Percentiles rank a stretch among this genome's conserved stretches.
These are phyloP conservation scores for Hordeum marinum DNA, from an alignment of 176 grass and related monocot genomes.

Conservation along the genomic window DNA sequence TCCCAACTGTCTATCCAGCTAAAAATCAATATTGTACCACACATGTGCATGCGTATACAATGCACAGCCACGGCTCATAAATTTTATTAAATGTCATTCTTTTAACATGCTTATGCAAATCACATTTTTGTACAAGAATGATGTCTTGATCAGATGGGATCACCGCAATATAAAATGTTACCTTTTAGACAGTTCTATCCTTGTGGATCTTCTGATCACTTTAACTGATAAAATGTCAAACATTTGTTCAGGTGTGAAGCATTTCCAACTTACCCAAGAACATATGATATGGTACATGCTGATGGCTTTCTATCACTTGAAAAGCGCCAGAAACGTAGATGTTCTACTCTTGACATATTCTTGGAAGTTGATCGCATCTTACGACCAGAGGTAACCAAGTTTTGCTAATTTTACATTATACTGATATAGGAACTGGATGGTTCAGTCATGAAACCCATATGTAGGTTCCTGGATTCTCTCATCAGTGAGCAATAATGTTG, in stretches of 20 bases:
- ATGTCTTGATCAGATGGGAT: not conserved
- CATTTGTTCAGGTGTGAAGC: constrained; percentile 82
- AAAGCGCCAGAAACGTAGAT: constrained; percentile 53
- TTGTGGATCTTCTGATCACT: constrained; percentile 14
- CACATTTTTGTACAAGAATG: not conserved
- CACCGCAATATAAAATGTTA: not conserved
- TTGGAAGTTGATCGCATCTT: constrained; percentile 96
- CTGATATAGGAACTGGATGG: not conserved
- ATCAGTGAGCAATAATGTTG: not conserved
- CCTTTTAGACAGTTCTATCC: not conserved
- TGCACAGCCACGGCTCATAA: not conserved
- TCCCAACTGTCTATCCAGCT: not conserved
- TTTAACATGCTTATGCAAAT: not conserved
- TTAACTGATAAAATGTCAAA: constrained; percentile 10
- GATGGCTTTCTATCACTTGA: constrained; percentile 87
- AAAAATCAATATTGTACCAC: not conserved
- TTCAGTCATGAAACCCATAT: not conserved
- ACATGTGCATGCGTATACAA: not conserved
- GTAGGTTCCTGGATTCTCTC: not conserved
- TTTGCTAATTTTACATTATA: constrained; percentile 1
- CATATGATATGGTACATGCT: constrained; percentile 99
- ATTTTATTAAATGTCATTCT: not conserved
- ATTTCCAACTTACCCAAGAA: constrained; percentile 96
- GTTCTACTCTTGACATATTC: constrained; percentile 83
- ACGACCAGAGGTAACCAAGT: constrained; percentile 79